Percentiles rank a stretch among this genome's conserved stretches.
These are phyloP conservation scores for Nowakowskiella sp. DNA, from an alignment of 192 early-diverging fungal species.

Conservation along the genomic window DNA sequence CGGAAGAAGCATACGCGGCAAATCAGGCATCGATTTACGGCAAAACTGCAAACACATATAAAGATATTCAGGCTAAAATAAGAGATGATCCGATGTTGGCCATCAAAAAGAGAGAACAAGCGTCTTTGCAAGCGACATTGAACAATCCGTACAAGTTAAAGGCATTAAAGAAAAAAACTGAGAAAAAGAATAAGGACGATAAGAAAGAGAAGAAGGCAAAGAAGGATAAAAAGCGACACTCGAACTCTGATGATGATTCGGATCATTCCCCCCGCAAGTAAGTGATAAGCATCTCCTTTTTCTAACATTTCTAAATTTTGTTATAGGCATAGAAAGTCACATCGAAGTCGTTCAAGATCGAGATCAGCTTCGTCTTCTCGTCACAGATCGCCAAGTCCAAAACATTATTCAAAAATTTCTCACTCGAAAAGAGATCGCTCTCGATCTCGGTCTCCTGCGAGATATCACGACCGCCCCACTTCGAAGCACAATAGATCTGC, in stretches of 20 bases:
- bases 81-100: slow-evolving; percentile 86
- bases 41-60: slow-evolving; percentile 60
- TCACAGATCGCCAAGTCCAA: not conserved
- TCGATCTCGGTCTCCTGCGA: no score
- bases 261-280: not conserved
- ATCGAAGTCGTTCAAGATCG: slow-evolving; percentile 3
- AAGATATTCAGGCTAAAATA: slow-evolving; percentile 76
- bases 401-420: no score
- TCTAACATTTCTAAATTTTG: no score
- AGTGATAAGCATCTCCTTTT: slow-evolving; percentile 6
- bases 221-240: slow-evolving; percentile 42
- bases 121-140: slow-evolving; percentile 62
- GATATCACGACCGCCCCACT: no score
- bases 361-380: slow-evolving; percentile 1
- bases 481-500: not conserved
- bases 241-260: slow-evolving; percentile 16
- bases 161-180: slow-evolving; percentile 34
- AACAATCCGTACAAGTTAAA: slow-evolving; percentile 64
- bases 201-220: slow-evolving; percentile 35
- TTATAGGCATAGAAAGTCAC: slow-evolving; percentile 7
- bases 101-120: slow-evolving; percentile 83
- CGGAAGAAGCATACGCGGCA: slow-evolving; percentile 5
- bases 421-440: no score
- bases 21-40: slow-evolving; percentile 35
- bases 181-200: slow-evolving; percentile 7